Conservation (phyloP, 768 basidiomycete genomes). For the Cystobasidium ongulense region DNA sequence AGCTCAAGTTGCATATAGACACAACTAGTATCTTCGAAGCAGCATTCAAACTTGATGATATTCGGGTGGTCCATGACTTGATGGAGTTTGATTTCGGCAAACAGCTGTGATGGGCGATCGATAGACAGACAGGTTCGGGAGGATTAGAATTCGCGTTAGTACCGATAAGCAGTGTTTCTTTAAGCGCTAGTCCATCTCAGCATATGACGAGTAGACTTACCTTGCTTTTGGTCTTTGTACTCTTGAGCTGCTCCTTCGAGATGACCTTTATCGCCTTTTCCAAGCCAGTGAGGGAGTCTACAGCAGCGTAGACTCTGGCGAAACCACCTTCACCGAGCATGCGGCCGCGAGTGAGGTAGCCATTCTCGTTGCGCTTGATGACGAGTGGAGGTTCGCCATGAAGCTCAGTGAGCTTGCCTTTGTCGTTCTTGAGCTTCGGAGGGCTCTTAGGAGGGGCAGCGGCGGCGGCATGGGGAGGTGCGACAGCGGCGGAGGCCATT, state of each 20-base stretch:
- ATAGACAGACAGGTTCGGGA: background rate
- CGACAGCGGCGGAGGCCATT: background rate
- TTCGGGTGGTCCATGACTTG: constrained; percentile 82
- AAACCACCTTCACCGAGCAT: constrained; percentile 65
- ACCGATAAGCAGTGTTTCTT: background rate
- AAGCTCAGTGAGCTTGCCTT: constrained; percentile 39
- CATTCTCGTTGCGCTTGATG: constrained; percentile 33
- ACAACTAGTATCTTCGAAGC: constrained; percentile 89
- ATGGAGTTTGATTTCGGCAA: constrained; percentile 98
- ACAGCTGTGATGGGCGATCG: constrained; percentile 55
- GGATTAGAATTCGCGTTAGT: background rate
- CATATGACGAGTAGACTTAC: constrained; percentile 48
- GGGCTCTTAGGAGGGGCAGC: constrained; percentile 9
- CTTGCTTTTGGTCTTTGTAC: constrained; percentile 95
- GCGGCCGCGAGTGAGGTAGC: constrained; percentile 36
- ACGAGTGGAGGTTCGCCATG: constrained; percentile 38
- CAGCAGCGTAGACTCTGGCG: constrained; percentile 86
- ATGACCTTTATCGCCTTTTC: constrained; percentile 87
- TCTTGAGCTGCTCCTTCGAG: constrained; percentile 80
- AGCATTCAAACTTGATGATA: constrained; percentile 82
- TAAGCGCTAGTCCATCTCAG: constrained; percentile 5
- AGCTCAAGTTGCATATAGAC: constrained; percentile 96
- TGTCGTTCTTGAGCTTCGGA: constrained; percentile 29
- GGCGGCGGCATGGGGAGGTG: background rate
- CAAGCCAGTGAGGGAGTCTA: constrained; percentile 57